phyloP scores from a whole-genome alignment of 257 asterid genomes.

The Fraxinus excelsior region DNA sequence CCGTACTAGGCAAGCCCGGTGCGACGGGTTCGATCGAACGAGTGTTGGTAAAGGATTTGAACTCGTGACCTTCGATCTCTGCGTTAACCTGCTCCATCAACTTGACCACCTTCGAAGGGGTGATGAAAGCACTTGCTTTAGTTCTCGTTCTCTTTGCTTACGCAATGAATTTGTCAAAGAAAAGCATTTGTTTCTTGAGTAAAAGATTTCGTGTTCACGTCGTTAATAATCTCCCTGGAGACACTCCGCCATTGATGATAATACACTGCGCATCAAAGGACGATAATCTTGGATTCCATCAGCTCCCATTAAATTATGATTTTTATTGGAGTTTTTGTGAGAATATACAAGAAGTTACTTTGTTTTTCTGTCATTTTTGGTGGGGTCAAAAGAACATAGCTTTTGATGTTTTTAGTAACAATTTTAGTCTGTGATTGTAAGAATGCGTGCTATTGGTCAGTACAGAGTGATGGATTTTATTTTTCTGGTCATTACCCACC shows the following conservation, averaged over 20 bases:
- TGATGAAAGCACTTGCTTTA: no score
- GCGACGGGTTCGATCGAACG: no score
- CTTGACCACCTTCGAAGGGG: no score
- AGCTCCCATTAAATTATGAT: background rate
- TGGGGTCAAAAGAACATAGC: constrained; percentile 10
- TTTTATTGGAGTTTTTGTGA: background rate
- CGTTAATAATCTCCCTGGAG: constrained; percentile 13
- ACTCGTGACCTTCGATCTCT: no score
- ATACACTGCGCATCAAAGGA: constrained; percentile 22
- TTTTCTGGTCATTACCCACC: background rate
- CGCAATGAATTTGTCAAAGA: background rate
- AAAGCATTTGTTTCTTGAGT: background rate
- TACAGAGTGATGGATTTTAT: background rate
- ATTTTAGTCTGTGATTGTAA: background rate
- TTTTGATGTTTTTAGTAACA: constrained; percentile 10
- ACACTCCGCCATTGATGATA: background rate
- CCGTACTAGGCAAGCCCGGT: no score
- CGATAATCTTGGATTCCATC: constrained; percentile 19
- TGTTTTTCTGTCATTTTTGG: background rate
- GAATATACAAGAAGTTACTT: background rate
- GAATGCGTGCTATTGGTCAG: background rate
- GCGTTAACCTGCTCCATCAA: no score
- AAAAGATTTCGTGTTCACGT: background rate
- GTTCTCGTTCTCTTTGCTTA: background rate
- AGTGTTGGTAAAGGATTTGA: no score